Percentiles rank a stretch among this genome's conserved stretches.
phyloP scores from a whole-genome alignment of 2,329 filamentous ascomycete species.

The Aspergillus pseudonomiae region DNA sequence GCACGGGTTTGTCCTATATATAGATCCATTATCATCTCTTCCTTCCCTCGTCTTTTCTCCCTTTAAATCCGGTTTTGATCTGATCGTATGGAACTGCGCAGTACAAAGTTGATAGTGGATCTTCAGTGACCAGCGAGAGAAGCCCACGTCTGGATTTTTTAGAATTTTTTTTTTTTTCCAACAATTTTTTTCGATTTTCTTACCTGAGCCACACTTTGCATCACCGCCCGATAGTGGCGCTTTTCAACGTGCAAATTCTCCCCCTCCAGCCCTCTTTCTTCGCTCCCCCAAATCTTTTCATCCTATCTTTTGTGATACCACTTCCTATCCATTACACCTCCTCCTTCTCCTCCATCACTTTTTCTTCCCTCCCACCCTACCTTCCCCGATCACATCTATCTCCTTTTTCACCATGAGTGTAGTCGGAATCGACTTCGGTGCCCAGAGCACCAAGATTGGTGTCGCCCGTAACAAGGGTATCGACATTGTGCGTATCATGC shows the following conservation, averaged over 20 bases:
- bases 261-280: slow-evolving; percentile 30
- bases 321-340: slow-evolving; percentile 16
- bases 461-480: slow-evolving; percentile 98
- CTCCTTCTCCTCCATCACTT: slow-evolving; percentile 26
- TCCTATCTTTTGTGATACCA: slow-evolving; percentile 11
- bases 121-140: slow-evolving; percentile 21
- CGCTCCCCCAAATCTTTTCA: slow-evolving; percentile 1
- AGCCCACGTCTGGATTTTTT: slow-evolving; percentile 20
- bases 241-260: slow-evolving; percentile 44
- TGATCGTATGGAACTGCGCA: background rate
- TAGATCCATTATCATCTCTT: background rate
- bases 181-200: background rate
- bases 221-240: slow-evolving; percentile 39
- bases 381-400: slow-evolving; percentile 21
- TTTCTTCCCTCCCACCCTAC: slow-evolving; percentile 21
- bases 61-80: background rate
- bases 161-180: background rate
- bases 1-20: background rate
- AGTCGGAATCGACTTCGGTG: slow-evolving; percentile 90
- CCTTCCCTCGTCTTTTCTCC: background rate
- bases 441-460: slow-evolving; percentile 94
- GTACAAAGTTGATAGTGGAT: background rate
- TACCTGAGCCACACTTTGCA: slow-evolving; percentile 7
- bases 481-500: slow-evolving; percentile 79
- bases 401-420: slow-evolving; percentile 57